These are phyloP conservation scores for Candida coquimbonensis DNA, from an alignment of 805 yeast genomes.

Conservation along the genomic window DNA sequence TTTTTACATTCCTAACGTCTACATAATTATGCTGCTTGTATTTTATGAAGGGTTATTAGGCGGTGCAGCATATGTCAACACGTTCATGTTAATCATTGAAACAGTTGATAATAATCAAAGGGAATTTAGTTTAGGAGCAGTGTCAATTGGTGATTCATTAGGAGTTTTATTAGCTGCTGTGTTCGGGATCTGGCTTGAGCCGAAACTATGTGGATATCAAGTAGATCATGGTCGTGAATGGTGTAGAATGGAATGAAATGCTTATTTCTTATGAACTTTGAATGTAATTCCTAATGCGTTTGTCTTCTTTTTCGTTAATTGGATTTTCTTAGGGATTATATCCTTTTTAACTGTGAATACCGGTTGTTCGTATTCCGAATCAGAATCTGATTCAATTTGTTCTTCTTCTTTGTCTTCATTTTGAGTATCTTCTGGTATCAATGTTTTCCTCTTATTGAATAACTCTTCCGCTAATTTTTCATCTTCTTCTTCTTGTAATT, in stretches of 20 bases:
- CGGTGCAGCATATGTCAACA: slow-evolving; percentile 85
- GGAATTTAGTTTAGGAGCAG: slow-evolving; percentile 79
- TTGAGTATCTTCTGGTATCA: too few relatives aligned
- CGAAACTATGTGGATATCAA: slow-evolving; percentile 64
- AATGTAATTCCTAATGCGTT: slow-evolving; percentile 14
- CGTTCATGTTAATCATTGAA: slow-evolving; percentile 73
- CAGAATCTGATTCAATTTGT: slow-evolving; percentile 6
- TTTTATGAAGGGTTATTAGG: slow-evolving; percentile 90
- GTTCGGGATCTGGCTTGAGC: slow-evolving; percentile 69
- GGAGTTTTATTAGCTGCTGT: slow-evolving; percentile 83
- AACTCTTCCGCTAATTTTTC: slow-evolving; percentile 16
- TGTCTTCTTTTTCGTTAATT: slow-evolving; percentile 11
- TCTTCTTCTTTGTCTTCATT: not conserved
- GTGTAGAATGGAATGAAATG: slow-evolving; percentile 42
- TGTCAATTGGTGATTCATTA: slow-evolving; percentile 74
- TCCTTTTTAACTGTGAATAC: not conserved
- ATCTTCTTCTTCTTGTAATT: slow-evolving; percentile 16
- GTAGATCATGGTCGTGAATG: slow-evolving; percentile 68
- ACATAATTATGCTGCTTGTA: slow-evolving; percentile 53
- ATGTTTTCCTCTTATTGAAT: slow-evolving; percentile 6
- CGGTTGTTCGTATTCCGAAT: slow-evolving; percentile 16
- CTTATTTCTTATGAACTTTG: slow-evolving; percentile 7
- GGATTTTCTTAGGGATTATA: slow-evolving; percentile 7
- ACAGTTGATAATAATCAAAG: slow-evolving; percentile 42
- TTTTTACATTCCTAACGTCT: slow-evolving; percentile 51